Evolutionary conservation across 345 rosid genomes (phyloP).

Genomic region (Rhodomyrtus tomentosa): DNA sequence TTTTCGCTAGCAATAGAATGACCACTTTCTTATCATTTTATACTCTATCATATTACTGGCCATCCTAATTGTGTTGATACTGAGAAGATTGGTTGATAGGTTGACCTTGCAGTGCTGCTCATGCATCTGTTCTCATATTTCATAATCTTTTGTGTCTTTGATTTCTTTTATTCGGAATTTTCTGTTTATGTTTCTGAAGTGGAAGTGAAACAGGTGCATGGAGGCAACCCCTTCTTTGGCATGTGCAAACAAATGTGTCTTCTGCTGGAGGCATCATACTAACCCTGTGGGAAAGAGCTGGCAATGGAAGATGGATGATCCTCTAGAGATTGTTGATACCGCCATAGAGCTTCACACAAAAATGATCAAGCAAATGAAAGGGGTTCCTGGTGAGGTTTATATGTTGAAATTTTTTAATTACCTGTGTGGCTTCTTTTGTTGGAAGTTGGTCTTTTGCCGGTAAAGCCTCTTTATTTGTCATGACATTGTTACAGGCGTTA

Average conservation of each 20-base stretch:
- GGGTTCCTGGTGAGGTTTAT: slow-evolving; percentile 76
- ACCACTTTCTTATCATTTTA: neutral
- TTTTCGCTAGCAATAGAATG: neutral
- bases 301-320: slow-evolving; percentile 99
- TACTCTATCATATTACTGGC: neutral
- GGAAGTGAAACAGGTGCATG: slow-evolving; percentile 58
- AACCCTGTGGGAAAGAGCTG: slow-evolving; percentile 99
- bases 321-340: slow-evolving; percentile 64
- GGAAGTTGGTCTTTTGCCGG: neutral
- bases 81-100: neutral
- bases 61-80: neutral
- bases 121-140: neutral
- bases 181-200: neutral
- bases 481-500: slow-evolving; percentile 53
- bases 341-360: slow-evolving; percentile 81
- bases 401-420: neutral
- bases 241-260: slow-evolving; percentile 98
- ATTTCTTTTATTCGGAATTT: slow-evolving; percentile 3
- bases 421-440: neutral
- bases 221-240: slow-evolving; percentile 98
- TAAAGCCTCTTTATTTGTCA: neutral
- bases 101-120: neutral
- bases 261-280: slow-evolving; percentile 99
- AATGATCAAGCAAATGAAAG: slow-evolving; percentile 98
- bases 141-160: neutral